phyloP scores from a whole-genome alignment of 352 stramenopile genomes.

The Phytophthora hybrid region DNA sequence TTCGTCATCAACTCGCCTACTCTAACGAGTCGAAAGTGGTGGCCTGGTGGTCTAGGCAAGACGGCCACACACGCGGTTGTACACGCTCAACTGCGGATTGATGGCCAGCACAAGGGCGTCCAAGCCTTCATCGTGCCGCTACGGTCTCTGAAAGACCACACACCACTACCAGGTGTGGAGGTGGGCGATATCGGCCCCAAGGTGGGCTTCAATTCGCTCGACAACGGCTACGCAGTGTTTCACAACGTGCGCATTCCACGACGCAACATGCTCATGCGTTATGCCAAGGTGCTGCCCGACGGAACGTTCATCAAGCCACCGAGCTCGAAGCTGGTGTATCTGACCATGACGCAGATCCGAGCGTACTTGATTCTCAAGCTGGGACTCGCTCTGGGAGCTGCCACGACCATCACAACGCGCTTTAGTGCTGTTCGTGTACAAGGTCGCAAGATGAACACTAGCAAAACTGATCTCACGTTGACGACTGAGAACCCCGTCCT shows the following conservation, averaged over 20 bases:
- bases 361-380: constrained; percentile 34
- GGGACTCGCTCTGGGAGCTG: constrained; percentile 21
- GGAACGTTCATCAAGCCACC: constrained; percentile 60
- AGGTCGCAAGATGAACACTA: constrained; percentile 28
- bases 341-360: constrained; percentile 58
- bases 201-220: constrained; percentile 23
- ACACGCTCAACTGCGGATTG: constrained; percentile 20
- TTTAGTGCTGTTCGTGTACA: constrained; percentile 58
- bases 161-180: constrained; percentile 14
- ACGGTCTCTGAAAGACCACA: constrained; percentile 22
- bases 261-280: constrained; percentile 26
- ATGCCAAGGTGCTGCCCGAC: constrained; percentile 49
- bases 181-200: constrained; percentile 25
- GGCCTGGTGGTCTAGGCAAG: constrained; percentile 60
- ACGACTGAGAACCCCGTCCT: constrained; percentile 54
- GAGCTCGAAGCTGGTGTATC: constrained; percentile 66
- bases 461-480: constrained; percentile 11
- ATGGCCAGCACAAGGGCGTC: constrained; percentile 14
- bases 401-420: constrained; percentile 51
- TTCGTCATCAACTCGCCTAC: constrained; percentile 95
- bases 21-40: constrained; percentile 95
- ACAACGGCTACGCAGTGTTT: constrained; percentile 27
- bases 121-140: constrained; percentile 31
- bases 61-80: constrained; percentile 23
- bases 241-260: constrained; percentile 21